phyloP scores from a whole-genome alignment of 140 eudicot species.

The Anethum foeniculum region DNA sequence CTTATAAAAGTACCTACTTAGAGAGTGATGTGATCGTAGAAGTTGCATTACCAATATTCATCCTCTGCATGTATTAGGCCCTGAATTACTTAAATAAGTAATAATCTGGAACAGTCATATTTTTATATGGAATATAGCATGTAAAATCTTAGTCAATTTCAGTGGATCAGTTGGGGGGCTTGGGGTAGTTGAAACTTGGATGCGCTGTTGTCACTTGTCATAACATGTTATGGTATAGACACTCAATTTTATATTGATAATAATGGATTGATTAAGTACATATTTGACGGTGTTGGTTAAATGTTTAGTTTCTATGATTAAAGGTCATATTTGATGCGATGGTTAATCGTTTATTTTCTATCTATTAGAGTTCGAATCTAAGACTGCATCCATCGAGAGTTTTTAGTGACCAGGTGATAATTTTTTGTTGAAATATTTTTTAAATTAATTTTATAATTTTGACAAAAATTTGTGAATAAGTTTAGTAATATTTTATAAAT shows the following conservation, averaged over 20 bases:
- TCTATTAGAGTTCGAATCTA: too few species aligned
- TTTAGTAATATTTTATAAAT: too few species aligned
- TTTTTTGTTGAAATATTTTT: too few species aligned
- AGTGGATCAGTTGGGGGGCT: conserved; percentile 4
- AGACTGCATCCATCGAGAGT: background rate
- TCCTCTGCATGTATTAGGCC: background rate
- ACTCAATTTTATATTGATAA: background rate
- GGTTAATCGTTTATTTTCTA: background rate
- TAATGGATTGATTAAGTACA: background rate
- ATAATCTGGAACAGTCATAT: background rate
- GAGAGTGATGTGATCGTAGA: background rate
- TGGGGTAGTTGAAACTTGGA: background rate
- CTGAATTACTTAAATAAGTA: background rate
- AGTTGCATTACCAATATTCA: background rate
- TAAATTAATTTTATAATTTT: too few species aligned
- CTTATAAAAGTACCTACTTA: background rate
- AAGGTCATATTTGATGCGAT: background rate
- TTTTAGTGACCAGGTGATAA: background rate
- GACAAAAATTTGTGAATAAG: too few species aligned
- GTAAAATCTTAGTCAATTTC: background rate
- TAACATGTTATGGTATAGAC: background rate
- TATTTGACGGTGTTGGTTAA: background rate
- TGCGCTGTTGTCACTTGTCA: background rate
- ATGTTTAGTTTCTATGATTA: background rate
- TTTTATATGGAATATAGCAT: background rate